Conservation (phyloP, 768 basidiomycete genomes). For the Paxillus ammoniavirescens region DNA sequence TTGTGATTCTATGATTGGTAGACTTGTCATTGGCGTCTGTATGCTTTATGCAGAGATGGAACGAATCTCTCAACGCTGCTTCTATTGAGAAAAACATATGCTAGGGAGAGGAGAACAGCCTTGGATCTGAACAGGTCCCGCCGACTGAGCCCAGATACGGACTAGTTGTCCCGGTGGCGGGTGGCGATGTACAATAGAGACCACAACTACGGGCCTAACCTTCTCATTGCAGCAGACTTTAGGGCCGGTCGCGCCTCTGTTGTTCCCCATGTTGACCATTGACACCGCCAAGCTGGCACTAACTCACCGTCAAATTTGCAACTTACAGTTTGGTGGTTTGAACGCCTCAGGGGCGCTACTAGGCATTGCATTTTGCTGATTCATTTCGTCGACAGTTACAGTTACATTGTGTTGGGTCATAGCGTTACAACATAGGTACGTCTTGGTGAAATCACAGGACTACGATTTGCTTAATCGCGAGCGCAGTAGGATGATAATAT, state of each 20-base stretch:
- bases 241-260: conserved; percentile 23
- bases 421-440: neutral
- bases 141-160: conserved; percentile 6
- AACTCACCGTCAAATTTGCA: conserved; percentile 12
- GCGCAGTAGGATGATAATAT: neutral
- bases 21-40: conserved; percentile 1
- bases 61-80: too few relatives aligned
- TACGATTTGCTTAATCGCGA: neutral
- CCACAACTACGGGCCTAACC: conserved; percentile 9
- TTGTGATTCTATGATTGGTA: conserved; percentile 54
- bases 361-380: conserved; percentile 6
- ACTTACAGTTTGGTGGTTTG: conserved; percentile 1
- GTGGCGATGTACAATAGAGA: conserved; percentile 33
- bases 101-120: conserved; percentile 21
- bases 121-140: conserved; percentile 6
- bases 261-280: conserved; percentile 1
- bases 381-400: neutral
- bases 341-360: conserved; percentile 15
- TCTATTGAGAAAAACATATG: conserved; percentile 11
- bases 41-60: neutral
- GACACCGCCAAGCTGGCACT: conserved; percentile 8
- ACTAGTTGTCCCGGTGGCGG: conserved; percentile 30
- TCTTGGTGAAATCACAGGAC: too few relatives aligned
- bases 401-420: neutral
- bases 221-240: conserved; percentile 4